Evolutionary conservation across 495 filamentous ascomycete species (phyloP).

Genomic region (Aspergillus biplanus): DNA sequence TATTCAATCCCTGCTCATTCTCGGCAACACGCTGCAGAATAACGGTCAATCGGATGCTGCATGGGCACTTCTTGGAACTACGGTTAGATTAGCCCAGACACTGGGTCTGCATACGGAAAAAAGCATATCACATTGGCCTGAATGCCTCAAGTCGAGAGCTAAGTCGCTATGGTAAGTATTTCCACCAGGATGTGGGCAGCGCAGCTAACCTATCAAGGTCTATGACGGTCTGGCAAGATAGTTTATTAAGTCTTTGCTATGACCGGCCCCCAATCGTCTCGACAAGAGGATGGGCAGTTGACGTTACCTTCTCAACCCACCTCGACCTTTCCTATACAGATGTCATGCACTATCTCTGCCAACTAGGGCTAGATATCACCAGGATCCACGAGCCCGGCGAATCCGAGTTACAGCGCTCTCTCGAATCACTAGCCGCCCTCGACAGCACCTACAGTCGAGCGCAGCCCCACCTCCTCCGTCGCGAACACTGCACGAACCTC

Average conservation of each 20-base stretch:
- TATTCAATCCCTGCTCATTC: conserved; percentile 48
- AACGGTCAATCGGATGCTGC: conserved; percentile 54
- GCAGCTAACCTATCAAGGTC: conserved; percentile 26
- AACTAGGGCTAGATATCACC: conserved; percentile 32
- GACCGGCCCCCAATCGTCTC: conserved; percentile 40
- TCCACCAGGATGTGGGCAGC: background rate
- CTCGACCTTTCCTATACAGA: conserved; percentile 32
- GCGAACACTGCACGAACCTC: conserved; percentile 32
- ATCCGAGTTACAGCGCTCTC: conserved; percentile 18
- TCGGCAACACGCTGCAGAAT: conserved; percentile 53
- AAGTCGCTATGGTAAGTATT: conserved; percentile 32
- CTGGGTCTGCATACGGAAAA: conserved; percentile 43
- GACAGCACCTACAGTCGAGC: conserved; percentile 30
- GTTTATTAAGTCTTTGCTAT: conserved; percentile 40
- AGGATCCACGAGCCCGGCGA: conserved; percentile 14
- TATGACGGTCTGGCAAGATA: conserved; percentile 42
- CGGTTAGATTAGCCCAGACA: conserved; percentile 50
- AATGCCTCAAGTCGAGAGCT: conserved; percentile 30
- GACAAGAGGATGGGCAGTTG: conserved; percentile 29
- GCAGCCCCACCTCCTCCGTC: conserved; percentile 27
- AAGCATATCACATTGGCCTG: conserved; percentile 32
- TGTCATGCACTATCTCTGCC: conserved; percentile 37
- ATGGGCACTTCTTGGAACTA: conserved; percentile 50
- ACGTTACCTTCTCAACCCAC: conserved; percentile 10
- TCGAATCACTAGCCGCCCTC: conserved; percentile 28